These are phyloP conservation scores for Beauveria sp. DNA, from an alignment of 2,329 filamentous ascomycete genomes.

Conservation along the genomic window DNA sequence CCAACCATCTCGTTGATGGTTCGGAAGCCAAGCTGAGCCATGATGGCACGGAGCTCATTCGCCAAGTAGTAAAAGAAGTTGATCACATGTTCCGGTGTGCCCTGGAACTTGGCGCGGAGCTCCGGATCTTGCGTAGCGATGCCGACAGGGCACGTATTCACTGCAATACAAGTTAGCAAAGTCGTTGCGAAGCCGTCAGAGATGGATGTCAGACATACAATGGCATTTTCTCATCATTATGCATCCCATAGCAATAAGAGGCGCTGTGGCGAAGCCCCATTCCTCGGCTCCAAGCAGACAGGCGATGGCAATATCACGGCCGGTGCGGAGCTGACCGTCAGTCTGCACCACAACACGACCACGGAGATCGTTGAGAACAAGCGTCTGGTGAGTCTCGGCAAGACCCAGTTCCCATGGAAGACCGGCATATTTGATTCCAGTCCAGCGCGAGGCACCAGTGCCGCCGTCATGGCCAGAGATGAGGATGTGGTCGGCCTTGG, in stretches of 20 bases:
- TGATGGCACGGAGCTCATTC: constrained; percentile 92
- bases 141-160: constrained; percentile 80
- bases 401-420: constrained; percentile 95
- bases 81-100: constrained; percentile 91
- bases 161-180: not conserved
- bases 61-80: constrained; percentile 99
- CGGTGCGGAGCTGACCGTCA: constrained; percentile 87
- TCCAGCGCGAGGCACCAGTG: constrained; percentile 94
- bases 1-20: constrained; percentile 98
- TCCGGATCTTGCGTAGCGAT: constrained; percentile 96
- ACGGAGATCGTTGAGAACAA: constrained; percentile 91
- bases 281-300: constrained; percentile 96
- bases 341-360: constrained; percentile 94
- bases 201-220: not conserved
- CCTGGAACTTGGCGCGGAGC: constrained; percentile 85
- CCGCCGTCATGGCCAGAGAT: constrained; percentile 97
- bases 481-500: constrained; percentile 92
- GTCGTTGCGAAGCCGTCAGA: not conserved
- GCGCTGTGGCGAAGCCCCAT: constrained; percentile 92
- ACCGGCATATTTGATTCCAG: constrained; percentile 96
- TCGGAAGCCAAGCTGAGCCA: constrained; percentile 90
- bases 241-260: constrained; percentile 92
- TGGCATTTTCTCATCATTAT: constrained; percentile 86
- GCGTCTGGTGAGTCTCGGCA: constrained; percentile 91
- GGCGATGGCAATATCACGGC: constrained; percentile 87